A percentile compares a stretch with the other conserved stretches of the same genome.
These are phyloP conservation scores for Aspergillus spinulosporus DNA, from an alignment of 2,329 filamentous ascomycete genomes.

Conservation along the genomic window DNA sequence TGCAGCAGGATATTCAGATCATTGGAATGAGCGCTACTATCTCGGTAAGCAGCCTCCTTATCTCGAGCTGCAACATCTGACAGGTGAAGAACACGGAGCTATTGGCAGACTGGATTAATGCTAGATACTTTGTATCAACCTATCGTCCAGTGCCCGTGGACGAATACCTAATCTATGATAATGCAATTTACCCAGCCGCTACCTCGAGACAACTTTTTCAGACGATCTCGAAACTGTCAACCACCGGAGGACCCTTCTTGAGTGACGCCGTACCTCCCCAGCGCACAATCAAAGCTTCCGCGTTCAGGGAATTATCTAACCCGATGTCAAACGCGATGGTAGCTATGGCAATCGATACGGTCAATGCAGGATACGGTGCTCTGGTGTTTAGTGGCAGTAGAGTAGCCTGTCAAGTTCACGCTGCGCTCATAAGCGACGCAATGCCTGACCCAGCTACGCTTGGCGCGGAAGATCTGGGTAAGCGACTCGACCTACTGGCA, in stretches of 20 bases:
- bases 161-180: conserved; percentile 72
- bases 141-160: conserved; percentile 75
- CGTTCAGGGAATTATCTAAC: conserved; percentile 63
- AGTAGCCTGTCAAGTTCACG: conserved; percentile 65
- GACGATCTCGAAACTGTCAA: conserved; percentile 54
- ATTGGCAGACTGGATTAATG: conserved; percentile 68
- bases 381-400: conserved; percentile 74
- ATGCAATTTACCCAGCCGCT: conserved; percentile 64
- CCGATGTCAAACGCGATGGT: conserved; percentile 70
- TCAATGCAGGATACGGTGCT: conserved; percentile 66
- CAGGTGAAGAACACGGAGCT: conserved; percentile 65
- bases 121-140: conserved; percentile 69
- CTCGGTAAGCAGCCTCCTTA: conserved; percentile 51
- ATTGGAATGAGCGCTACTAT: conserved; percentile 80
- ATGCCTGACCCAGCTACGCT: conserved; percentile 57
- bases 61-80: conserved; percentile 15
- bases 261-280: conserved; percentile 37
- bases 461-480: conserved; percentile 54
- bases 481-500: conserved; percentile 40
- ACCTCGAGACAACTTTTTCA: conserved; percentile 61
- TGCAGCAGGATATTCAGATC: conserved; percentile 68
- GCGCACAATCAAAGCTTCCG: conserved; percentile 56
- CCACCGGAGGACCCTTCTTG: conserved; percentile 29
- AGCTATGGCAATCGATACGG: conserved; percentile 68
- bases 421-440: conserved; percentile 66